phyloP scores from a whole-genome alignment of 177 flowering plant species.

The Vitis hybrid region DNA sequence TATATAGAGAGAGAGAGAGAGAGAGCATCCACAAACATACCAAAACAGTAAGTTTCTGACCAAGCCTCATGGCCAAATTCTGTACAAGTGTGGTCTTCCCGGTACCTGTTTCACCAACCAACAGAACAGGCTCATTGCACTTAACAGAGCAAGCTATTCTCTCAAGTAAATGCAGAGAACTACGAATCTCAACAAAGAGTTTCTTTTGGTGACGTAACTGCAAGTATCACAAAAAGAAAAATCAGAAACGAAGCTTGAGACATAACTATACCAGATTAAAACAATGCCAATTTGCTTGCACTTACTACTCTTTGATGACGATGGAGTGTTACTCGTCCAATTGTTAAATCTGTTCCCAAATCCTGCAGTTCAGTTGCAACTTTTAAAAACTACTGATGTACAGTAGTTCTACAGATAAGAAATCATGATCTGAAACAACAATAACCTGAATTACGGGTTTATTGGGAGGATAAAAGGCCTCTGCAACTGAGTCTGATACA shows the following conservation, averaged over 20 bases:
- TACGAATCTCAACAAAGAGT: slow-evolving; percentile 68
- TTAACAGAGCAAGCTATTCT: slow-evolving; percentile 82
- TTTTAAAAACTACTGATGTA: slow-evolving; percentile 8
- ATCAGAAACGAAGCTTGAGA: slow-evolving; percentile 3
- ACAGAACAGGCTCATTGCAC: slow-evolving; percentile 87
- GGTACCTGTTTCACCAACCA: slow-evolving; percentile 99
- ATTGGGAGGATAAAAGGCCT: slow-evolving; percentile 42
- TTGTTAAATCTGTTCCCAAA: slow-evolving; percentile 36
- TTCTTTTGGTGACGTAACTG: slow-evolving; percentile 37
- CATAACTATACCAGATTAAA: not conserved
- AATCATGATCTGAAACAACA: not conserved
- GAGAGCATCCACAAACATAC: slow-evolving; percentile 33
- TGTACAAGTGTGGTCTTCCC: slow-evolving; percentile 98
- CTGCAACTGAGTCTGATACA: slow-evolving; percentile 38
- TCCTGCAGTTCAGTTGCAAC: slow-evolving; percentile 42
- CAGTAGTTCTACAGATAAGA: slow-evolving; percentile 5
- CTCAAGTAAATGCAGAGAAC: slow-evolving; percentile 73
- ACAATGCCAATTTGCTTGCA: slow-evolving; percentile 3
- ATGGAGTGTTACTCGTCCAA: slow-evolving; percentile 65
- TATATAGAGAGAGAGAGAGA: not conserved
- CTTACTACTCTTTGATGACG: slow-evolving; percentile 34
- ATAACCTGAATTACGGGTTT: slow-evolving; percentile 72
- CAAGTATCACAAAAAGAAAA: slow-evolving; percentile 13
- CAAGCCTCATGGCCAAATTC: slow-evolving; percentile 70
- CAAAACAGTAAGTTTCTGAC: slow-evolving; percentile 83